These are phyloP conservation scores for Circinella minor DNA, from an alignment of 371 early-diverging fungal genomes.

Conservation along the genomic window DNA sequence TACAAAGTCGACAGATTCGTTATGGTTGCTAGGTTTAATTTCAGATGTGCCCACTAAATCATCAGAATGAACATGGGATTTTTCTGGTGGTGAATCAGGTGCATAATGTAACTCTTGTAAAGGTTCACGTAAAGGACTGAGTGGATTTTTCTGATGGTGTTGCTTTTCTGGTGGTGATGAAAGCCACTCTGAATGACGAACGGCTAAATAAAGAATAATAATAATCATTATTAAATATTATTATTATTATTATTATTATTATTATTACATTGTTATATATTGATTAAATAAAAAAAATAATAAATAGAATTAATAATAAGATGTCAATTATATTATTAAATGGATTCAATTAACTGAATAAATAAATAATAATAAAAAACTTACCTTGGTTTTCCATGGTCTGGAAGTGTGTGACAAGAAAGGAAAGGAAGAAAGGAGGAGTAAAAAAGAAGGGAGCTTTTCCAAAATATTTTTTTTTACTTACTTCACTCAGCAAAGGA, in stretches of 20 bases:
- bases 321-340: no score
- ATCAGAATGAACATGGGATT: conserved; percentile 34
- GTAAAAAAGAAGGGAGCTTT: no score
- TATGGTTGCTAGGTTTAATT: conserved; percentile 4
- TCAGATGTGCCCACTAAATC: conserved; percentile 37
- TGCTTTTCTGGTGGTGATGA: conserved; percentile 1
- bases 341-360: no score
- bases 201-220: neutral
- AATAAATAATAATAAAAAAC: no score
- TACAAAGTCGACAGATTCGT: conserved; percentile 10
- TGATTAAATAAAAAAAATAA: neutral
- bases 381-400: conserved; percentile 3
- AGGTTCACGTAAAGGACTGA: conserved; percentile 7
- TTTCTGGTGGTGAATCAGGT: conserved; percentile 17
- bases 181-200: conserved; percentile 2
- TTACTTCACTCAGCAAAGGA: neutral
- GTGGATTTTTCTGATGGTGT: neutral
- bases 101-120: conserved; percentile 9
- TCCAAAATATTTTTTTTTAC: neutral
- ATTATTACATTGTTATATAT: neutral
- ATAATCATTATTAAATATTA: neutral
- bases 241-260: neutral
- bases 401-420: neutral
- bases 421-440: neutral
- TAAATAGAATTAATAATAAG: neutral